Evolutionary conservation across 179 eudicot species (phyloP).

Genomic region (Dionaea muscipula): DNA sequence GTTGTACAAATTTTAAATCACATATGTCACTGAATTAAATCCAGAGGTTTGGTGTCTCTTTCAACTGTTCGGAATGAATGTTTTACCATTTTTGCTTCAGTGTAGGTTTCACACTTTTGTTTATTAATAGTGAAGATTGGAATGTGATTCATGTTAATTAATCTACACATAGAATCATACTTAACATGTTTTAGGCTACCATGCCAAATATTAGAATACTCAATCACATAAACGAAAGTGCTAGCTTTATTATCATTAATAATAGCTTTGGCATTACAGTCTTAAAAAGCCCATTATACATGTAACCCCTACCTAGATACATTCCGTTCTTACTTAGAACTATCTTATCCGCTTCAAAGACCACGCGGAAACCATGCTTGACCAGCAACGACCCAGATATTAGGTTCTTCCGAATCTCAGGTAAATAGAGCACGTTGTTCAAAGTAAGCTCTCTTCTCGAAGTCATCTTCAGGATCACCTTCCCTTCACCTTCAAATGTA

Average conservation of each 20-base stretch:
- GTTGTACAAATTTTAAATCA: neutral
- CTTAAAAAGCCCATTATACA: neutral
- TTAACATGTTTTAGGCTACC: conserved; percentile 7
- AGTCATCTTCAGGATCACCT: conserved; percentile 5
- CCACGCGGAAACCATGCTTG: neutral
- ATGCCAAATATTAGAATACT: conserved; percentile 6
- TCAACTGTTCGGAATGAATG: neutral
- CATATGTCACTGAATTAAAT: neutral
- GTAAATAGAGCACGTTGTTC: neutral
- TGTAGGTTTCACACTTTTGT: neutral
- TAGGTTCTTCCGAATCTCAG: conserved; percentile 1
- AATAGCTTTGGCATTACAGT: no score
- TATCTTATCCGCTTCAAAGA: neutral
- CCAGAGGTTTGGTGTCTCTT: neutral
- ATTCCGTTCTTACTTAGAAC: neutral
- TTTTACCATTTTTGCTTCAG: neutral
- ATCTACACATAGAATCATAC: neutral
- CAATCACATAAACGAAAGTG: neutral
- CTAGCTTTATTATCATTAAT: neutral
- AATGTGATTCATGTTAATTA: neutral
- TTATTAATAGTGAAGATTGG: no score
- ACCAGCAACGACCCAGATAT: no score
- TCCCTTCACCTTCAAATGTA: conserved; percentile 1
- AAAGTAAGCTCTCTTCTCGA: neutral
- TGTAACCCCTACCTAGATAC: neutral